phyloP scores from a whole-genome alignment of 1,139 yeast genomes.

The Wickerhamiella infanticola region DNA sequence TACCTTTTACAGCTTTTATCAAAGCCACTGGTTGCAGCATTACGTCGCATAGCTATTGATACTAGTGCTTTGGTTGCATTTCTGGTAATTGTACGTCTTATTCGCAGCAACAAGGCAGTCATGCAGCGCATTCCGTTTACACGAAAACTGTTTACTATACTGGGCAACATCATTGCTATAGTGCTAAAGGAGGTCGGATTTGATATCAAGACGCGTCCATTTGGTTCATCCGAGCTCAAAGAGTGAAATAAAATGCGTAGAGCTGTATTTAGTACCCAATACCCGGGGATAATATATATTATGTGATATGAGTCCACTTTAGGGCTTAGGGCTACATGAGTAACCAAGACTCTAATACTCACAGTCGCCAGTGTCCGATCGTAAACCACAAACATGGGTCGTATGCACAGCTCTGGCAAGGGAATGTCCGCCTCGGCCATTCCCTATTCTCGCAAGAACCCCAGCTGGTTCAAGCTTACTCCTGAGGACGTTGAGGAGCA shows the following conservation, averaged over 20 bases:
- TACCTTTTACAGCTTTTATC: background rate
- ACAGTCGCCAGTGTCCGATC: background rate
- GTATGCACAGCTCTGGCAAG: constrained; percentile 70
- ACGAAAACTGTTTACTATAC: constrained; percentile 4
- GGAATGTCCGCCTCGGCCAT: constrained; percentile 98
- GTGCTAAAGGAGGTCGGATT: constrained; percentile 13
- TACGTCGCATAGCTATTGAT: constrained; percentile 10
- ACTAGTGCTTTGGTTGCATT: constrained; percentile 6
- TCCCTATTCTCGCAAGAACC: constrained; percentile 98
- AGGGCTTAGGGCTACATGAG: background rate
- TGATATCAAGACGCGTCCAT: constrained; percentile 8
- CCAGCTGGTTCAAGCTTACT: constrained; percentile 98
- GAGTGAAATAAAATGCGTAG: background rate
- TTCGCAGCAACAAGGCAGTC: constrained; percentile 9
- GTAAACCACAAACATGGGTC: constrained; percentile 34
- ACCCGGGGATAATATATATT: background rate
- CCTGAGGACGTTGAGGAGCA: constrained; percentile 95
- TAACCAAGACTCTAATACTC: background rate
- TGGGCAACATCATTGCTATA: constrained; percentile 12
- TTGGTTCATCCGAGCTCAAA: background rate
- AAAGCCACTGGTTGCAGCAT: background rate
- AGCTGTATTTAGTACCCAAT: background rate
- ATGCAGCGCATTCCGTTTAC: constrained; percentile 9
- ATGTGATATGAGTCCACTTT: background rate
- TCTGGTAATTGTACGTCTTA: constrained; percentile 9